Evolutionary conservation across 768 basidiomycete species (phyloP).

Genomic region (Lepiota venenata): DNA sequence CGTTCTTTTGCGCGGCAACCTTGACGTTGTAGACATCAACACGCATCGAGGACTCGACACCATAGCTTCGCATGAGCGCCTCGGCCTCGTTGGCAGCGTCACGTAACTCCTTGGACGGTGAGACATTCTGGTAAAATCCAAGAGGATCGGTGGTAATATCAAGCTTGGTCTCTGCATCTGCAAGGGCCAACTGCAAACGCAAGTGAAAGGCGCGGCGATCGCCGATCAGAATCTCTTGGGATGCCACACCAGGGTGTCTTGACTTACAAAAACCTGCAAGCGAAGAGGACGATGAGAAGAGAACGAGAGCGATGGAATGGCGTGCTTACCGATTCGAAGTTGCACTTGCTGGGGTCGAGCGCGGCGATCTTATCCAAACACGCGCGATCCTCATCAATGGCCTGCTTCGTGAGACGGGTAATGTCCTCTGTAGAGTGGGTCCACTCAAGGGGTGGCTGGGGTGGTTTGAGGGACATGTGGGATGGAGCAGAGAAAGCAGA

Average conservation of each 20-base stretch:
- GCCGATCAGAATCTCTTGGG: constrained; percentile 9
- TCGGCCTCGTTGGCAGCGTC: constrained; percentile 80
- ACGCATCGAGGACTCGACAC: constrained; percentile 78
- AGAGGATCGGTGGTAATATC: constrained; percentile 55
- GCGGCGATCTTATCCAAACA: constrained; percentile 58
- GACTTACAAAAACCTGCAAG: constrained; percentile 69
- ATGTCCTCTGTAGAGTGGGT: constrained; percentile 63
- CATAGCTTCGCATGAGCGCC: constrained; percentile 63
- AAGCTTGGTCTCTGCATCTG: constrained; percentile 53
- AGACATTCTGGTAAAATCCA: constrained; percentile 81
- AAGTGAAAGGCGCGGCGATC: not conserved
- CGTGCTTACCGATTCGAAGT: constrained; percentile 59
- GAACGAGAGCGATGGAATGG: not conserved
- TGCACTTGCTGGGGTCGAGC: constrained; percentile 52
- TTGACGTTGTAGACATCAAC: constrained; percentile 78
- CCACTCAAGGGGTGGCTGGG: constrained; percentile 67
- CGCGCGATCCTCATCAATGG: constrained; percentile 53
- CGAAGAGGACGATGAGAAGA: constrained; percentile 7
- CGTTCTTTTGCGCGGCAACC: constrained; percentile 63
- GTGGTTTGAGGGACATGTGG: constrained; percentile 54
- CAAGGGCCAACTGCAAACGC: constrained; percentile 49
- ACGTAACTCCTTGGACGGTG: constrained; percentile 67
- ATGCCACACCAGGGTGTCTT: constrained; percentile 6
- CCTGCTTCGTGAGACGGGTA: constrained; percentile 48
- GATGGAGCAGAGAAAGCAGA: constrained; percentile 19